These are phyloP conservation scores for Pythium rishiriense DNA, from an alignment of 352 stramenopile genomes.

Conservation along the genomic window DNA sequence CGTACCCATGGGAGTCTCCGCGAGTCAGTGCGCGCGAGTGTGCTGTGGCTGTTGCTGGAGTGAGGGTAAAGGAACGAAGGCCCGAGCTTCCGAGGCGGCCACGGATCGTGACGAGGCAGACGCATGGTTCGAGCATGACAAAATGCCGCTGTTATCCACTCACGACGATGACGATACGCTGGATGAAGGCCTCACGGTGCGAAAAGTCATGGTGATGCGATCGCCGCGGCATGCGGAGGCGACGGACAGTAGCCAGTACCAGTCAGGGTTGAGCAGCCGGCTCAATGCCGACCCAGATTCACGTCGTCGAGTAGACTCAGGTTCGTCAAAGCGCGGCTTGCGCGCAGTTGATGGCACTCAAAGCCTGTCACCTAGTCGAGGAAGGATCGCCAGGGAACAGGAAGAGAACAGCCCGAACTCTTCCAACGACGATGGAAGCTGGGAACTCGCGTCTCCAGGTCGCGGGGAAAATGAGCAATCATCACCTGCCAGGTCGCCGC, in stretches of 20 bases:
- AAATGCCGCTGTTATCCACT: conserved; percentile 53
- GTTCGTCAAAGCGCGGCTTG: conserved; percentile 9
- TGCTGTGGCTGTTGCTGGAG: conserved; percentile 19
- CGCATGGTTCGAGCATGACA: conserved; percentile 67
- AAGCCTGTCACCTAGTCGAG: neutral
- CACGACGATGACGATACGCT: conserved; percentile 37
- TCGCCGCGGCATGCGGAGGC: conserved; percentile 27
- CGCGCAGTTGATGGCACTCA: neutral
- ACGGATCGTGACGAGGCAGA: conserved; percentile 31
- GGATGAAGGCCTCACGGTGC: conserved; percentile 40
- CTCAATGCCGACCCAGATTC: neutral
- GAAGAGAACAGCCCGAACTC: conserved; percentile 18
- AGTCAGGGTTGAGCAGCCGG: neutral
- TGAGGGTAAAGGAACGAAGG: neutral
- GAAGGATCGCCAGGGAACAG: neutral
- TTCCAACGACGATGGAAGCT: conserved; percentile 21
- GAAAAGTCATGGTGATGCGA: conserved; percentile 56
- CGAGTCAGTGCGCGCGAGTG: conserved; percentile 3
- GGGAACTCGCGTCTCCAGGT: conserved; percentile 19
- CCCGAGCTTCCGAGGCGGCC: neutral
- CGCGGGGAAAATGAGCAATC: neutral
- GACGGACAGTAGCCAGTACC: neutral
- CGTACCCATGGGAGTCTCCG: conserved; percentile 1
- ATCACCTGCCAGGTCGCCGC: conserved; percentile 8
- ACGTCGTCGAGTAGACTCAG: neutral